Evolutionary conservation across 345 rosid species (phyloP).

Genomic region (Salix viminalis): DNA sequence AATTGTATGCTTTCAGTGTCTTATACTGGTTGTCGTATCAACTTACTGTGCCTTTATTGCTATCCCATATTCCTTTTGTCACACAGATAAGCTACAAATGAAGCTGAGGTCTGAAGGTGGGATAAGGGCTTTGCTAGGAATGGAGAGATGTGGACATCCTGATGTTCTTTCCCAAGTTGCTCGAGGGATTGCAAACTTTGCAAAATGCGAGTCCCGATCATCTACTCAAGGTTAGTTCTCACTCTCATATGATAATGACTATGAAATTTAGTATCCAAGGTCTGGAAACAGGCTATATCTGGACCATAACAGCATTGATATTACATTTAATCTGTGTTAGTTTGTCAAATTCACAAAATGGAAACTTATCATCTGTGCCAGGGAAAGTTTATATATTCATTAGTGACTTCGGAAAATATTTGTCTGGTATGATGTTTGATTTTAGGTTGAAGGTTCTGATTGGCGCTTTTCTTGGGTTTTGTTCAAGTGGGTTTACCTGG

Average conservation of each 20-base stretch:
- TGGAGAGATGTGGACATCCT: slow-evolving; percentile 36
- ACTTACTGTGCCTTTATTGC: neutral
- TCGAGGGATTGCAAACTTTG: slow-evolving; percentile 33
- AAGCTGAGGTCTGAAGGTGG: slow-evolving; percentile 36
- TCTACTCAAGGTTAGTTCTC: slow-evolving; percentile 24
- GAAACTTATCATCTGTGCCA: neutral
- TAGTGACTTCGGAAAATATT: neutral
- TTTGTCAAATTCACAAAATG: neutral
- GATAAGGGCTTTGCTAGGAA: slow-evolving; percentile 33
- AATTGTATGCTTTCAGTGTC: neutral
- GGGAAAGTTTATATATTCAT: neutral
- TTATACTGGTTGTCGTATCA: neutral
- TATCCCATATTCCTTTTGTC: neutral
- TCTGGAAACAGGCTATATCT: neutral
- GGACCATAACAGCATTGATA: neutral
- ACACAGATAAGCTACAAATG: slow-evolving; percentile 26
- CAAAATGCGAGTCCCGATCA: slow-evolving; percentile 33
- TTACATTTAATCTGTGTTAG: neutral
- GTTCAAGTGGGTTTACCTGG: neutral
- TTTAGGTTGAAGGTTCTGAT: neutral
- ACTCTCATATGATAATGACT: neutral
- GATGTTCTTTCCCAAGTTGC: slow-evolving; percentile 39
- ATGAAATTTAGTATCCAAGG: neutral
- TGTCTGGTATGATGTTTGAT: neutral
- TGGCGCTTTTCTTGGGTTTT: neutral